Conservation (phyloP, 352 stramenopile genomes). For the Globisporangium perplexum region DNA sequence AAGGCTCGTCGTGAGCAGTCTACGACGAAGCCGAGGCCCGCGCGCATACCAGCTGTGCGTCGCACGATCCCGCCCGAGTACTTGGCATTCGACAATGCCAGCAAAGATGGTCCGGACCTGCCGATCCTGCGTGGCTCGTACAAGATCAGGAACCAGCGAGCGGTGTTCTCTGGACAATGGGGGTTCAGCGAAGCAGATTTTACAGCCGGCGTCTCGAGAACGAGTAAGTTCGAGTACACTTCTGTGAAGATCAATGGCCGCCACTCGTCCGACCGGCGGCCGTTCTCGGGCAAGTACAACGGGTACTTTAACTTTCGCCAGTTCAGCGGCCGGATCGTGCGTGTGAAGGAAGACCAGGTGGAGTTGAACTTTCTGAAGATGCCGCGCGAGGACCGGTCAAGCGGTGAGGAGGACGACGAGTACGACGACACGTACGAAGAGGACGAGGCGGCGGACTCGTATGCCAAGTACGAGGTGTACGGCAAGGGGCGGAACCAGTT, state of each 20-base stretch:
- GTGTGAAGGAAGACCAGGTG: slow-evolving; percentile 56
- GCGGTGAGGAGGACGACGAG: slow-evolving; percentile 19
- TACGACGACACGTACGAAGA: slow-evolving; percentile 16
- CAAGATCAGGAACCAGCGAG: slow-evolving; percentile 32
- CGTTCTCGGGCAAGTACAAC: slow-evolving; percentile 60
- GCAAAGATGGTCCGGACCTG: slow-evolving; percentile 27
- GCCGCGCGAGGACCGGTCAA: slow-evolving; percentile 12
- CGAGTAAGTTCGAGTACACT: slow-evolving; percentile 70
- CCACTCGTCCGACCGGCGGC: slow-evolving; percentile 32
- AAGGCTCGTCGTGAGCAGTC: slow-evolving; percentile 8
- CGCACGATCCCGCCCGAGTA: slow-evolving; percentile 29
- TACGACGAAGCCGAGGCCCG: not conserved
- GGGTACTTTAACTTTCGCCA: slow-evolving; percentile 73
- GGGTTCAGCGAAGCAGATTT: slow-evolving; percentile 63
- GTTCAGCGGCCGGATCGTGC: slow-evolving; percentile 51
- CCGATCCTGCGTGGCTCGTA: slow-evolving; percentile 61
- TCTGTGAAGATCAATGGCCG: slow-evolving; percentile 29
- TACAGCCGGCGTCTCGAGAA: slow-evolving; percentile 13
- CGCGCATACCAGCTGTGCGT: slow-evolving; percentile 17
- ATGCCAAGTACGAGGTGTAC: slow-evolving; percentile 47
- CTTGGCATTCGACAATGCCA: slow-evolving; percentile 34
- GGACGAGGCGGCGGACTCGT: slow-evolving; percentile 16
- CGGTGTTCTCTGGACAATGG: slow-evolving; percentile 49
- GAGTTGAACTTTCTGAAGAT: slow-evolving; percentile 63
- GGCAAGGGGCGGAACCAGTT: slow-evolving; percentile 63